phyloP scores from a whole-genome alignment of 768 basidiomycete species.

The Gymnopilus junonius region DNA sequence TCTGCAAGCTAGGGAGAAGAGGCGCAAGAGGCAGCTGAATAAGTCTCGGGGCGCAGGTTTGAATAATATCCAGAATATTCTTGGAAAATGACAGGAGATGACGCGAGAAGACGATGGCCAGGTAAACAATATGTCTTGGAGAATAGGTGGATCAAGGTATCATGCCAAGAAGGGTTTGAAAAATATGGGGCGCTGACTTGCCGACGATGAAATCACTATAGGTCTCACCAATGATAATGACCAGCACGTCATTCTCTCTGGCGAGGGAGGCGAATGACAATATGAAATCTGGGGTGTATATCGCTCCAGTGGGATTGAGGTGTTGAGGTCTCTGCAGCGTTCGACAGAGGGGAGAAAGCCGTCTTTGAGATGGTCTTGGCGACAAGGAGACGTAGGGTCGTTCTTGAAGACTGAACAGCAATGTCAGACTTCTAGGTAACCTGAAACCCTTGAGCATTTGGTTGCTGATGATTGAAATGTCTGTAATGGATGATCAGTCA shows the following conservation, averaged over 20 bases:
- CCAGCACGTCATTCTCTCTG: conserved; percentile 52
- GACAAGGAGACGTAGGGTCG: conserved; percentile 68
- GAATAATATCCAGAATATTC: conserved; percentile 74
- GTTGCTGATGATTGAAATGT: conserved; percentile 72
- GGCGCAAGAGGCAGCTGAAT: conserved; percentile 69
- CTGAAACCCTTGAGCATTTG: not conserved
- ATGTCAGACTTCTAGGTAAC: too few species aligned
- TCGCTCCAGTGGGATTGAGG: conserved; percentile 78
- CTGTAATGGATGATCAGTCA: conserved; percentile 26
- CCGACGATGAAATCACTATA: conserved; percentile 79
- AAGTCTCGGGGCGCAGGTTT: conserved; percentile 78
- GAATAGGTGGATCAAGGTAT: conserved; percentile 69
- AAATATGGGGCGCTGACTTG: conserved; percentile 61
- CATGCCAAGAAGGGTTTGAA: conserved; percentile 53
- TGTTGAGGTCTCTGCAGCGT: conserved; percentile 55
- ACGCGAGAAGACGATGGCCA: conserved; percentile 76
- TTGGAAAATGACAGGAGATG: conserved; percentile 50
- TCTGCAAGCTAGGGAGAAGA: conserved; percentile 54
- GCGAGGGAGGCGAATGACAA: conserved; percentile 66
- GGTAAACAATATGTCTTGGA: conserved; percentile 84
- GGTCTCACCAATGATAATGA: conserved; percentile 88
- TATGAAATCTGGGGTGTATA: conserved; percentile 62
- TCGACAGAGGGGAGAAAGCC: conserved; percentile 65
- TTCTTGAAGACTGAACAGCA: too few species aligned
- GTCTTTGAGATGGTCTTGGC: conserved; percentile 59